Base-by-base conservation (phyloP, 1,139 yeast species). In the Geotrichum candidum region DNA sequence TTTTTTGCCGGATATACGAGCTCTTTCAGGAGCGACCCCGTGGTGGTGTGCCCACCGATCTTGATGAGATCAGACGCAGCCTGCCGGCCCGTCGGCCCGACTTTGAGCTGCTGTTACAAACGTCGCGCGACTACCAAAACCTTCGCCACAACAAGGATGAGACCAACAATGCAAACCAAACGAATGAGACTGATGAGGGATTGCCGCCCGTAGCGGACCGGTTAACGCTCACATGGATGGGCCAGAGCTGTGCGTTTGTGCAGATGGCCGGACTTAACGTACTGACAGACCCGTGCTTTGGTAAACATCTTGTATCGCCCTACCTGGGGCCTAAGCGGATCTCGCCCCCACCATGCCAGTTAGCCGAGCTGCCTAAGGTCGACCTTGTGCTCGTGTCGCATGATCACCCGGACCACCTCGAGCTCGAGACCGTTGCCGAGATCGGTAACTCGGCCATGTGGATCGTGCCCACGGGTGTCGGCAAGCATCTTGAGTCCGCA, bases 401-500 rank as follows among this genome's bases (percentile, higher is more conserved):
- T 73, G 95, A 92, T 72, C 98, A 92, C 70, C 98, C 97, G 0
- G 98, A 92, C 73, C 98, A 92, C 76, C 76, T 92, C 57, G 97
- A 92, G 69, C 78, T 83, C 65, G 82, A 79, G 53, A 76, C 88
- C 18, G 82, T 85, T 22, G 77, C 78, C 50, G 73, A 81, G 59
- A 82, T 91, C 64, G 88, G 90, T 11, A 83, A 85, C 66, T 68
- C 76, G 5, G 78, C 85, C 3, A 79, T 83, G 10, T 92, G 98
- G 98, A 81, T 92, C 15, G 96, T 91, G 0, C 98, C 98, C 0
- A 69, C 82, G 25, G 98, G 98, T 0, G 79, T 92, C 56, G 82
- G 84, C 61, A 77, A 77, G 68, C 84, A 81, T 64, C 77, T 92
- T 67, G 82, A 81, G 0, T 74, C 84, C 35, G 73, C 76, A 51